phyloP scores from a whole-genome alignment of 371 early-diverging fungal species.

The Actinomortierella wolfii region DNA sequence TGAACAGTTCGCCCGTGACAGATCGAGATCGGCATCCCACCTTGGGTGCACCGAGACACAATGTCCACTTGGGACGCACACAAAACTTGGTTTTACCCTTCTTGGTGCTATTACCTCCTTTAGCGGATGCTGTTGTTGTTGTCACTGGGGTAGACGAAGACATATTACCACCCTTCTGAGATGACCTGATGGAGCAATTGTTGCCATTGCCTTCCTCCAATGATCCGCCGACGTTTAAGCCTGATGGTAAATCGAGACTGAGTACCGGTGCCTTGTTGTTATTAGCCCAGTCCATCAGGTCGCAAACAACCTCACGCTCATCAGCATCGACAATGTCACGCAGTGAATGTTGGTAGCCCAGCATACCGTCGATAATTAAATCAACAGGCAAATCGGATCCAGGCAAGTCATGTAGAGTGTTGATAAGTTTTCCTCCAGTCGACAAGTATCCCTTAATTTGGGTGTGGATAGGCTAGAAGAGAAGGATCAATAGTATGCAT shows the following conservation, averaged over 20 bases:
- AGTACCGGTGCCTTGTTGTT: constrained; percentile 71
- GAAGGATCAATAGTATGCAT: not conserved
- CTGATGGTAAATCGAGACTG: constrained; percentile 78
- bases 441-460: constrained; percentile 32
- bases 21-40: constrained; percentile 58
- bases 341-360: constrained; percentile 67
- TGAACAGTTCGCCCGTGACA: constrained; percentile 71
- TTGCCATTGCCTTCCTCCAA: not conserved
- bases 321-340: constrained; percentile 59
- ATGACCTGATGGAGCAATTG: not conserved
- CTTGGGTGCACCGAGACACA: constrained; percentile 79
- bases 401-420: constrained; percentile 50
- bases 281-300: constrained; percentile 80
- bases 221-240: constrained; percentile 44
- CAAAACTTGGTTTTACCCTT: constrained; percentile 47
- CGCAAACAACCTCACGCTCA: constrained; percentile 52
- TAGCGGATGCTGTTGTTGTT: not conserved
- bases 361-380: constrained; percentile 76
- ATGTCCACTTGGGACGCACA: constrained; percentile 71
- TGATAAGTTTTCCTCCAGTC: constrained; percentile 26
- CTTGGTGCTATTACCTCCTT: constrained; percentile 4
- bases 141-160: not conserved
- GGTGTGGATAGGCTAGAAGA: constrained; percentile 16
- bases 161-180: not conserved
- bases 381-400: constrained; percentile 71